These are phyloP conservation scores for Ogataea paraovalis DNA, from an alignment of 805 yeast species.

Conservation along the genomic window DNA sequence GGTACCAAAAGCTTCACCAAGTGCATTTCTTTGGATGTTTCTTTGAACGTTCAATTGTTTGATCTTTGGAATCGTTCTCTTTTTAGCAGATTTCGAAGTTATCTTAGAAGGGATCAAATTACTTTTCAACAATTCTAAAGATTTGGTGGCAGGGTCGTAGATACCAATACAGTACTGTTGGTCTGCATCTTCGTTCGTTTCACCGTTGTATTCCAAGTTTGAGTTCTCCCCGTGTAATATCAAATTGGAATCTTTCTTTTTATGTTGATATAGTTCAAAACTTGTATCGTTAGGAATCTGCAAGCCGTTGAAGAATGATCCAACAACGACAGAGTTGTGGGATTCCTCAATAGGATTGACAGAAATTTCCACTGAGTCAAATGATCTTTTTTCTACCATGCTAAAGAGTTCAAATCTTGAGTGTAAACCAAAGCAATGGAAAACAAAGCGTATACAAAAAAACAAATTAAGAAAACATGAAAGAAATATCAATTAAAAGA, in stretches of 20 bases:
- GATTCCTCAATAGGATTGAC: constrained; percentile 35
- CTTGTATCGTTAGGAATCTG: constrained; percentile 52
- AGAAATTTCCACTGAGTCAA: constrained; percentile 28
- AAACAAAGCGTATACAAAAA: neutral
- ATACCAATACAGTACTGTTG: constrained; percentile 69
- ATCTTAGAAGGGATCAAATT: constrained; percentile 64
- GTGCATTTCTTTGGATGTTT: constrained; percentile 66
- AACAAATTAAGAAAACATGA: no score
- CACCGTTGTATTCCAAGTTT: constrained; percentile 69
- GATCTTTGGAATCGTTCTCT: constrained; percentile 55
- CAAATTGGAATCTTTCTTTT: constrained; percentile 35
- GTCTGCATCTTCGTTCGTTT: constrained; percentile 33
- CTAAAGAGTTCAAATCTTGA: neutral
- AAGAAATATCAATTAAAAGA: no score
- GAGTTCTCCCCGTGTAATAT: constrained; percentile 76
- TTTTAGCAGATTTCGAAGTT: constrained; percentile 56
- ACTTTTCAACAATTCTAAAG: constrained; percentile 57
- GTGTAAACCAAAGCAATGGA: no score
- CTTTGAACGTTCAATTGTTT: constrained; percentile 50
- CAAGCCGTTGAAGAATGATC: constrained; percentile 79
- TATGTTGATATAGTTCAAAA: constrained; percentile 60
- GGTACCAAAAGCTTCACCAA: constrained; percentile 97
- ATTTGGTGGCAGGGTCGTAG: constrained; percentile 62
- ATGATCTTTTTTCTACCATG: constrained; percentile 28
- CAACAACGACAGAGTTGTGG: constrained; percentile 49